Base-by-base conservation (phyloP, 306 rosid species). In the Prunus mongolica region DNA sequence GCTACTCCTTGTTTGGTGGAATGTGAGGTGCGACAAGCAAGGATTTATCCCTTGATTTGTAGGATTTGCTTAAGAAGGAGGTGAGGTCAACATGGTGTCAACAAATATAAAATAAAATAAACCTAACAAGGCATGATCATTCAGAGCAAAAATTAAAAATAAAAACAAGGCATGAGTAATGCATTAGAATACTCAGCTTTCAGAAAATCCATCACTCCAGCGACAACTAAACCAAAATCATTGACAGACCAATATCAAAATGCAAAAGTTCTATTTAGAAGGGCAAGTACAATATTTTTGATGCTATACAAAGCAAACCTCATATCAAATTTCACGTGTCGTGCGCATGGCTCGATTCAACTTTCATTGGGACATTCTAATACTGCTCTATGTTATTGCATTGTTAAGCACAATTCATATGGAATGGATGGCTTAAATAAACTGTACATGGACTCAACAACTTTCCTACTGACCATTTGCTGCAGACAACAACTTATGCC, bases 401-500 rank as follows among this genome's bases (percentile, higher is more conserved):
- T 71, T 71, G 51, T 22, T 24, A 46, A 73, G 77, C 68, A 73
- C 71, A 45, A 16, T 27, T 45, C 69, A 27, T 22, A 44, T 8
- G 57, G 41, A 69, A 15, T 6, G 56, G 44, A 60, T 73, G 46
- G 77, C 69, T 49, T 46, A 24, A 38, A 20, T 45, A 60, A 71
- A 15, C 77, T 73, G 46, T 73, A 73, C 77, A 73, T 27, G 60
- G 58, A 45, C 52, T 73, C 69, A 45, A 60, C 30, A 60, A 19
- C 25, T 60, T 73, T 62, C 69, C 77, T 46, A 73, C 47, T 12
- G 58, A 73, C 25, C 47, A 45, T 61, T 60, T 73, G 4, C 69
- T 46, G 47, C 50, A 46, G 46, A 79, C 79, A 41, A 52, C 22
- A 63, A 71, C 67, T 49, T 46, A 76, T 72, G 70, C 78, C 55